Evolutionary conservation across 2,329 filamentous ascomycete species (phyloP), one percentile per base, ranked within the genome.

Genomic region (Nannizziopsis arthrosporioides): DNA sequence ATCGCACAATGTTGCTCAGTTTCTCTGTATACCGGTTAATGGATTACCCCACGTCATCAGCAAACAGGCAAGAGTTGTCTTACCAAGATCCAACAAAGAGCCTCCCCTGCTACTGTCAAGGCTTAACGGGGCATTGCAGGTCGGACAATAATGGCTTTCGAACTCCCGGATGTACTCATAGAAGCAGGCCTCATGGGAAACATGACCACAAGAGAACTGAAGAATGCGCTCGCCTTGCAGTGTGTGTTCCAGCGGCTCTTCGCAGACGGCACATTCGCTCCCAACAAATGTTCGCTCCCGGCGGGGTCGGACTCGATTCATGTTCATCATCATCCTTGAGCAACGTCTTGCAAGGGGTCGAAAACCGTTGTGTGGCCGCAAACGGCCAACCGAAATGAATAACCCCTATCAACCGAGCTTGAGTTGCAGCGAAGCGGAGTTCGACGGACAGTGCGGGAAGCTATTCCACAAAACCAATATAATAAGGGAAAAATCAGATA

Each of bases 131-230:
- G 89, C 85, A 71, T 94, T 84, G 68, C 92, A 98, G 55, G 85
- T 84, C 22, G 92, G 92, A 68, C 92, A 98, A 61, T 87, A 89
- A 60, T 96, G 88, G 46, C 85, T 85, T 57, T 96, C 89, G 51
- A 90, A 85, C 61, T 95, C 90, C 60, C 86, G 85, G 59, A 98
- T 94, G 63, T 93, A 95, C 67, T 98, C 92, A 69, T 96, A 96
- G 64, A 98, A 96, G 68, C 92, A 98, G 32, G 90, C 92, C 66
- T 96, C 92, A 64, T 98, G 92, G 9, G 90, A 88, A 51, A 98
- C 90, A 67, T 98, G 92, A n/a, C 82, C 79, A 68, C 92, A 98
- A 5, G 89, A 93, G 60, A 98, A 92, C 64, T 96, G 92, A 47
- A 98, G 73, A 53, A 98, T 88, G 56, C 88, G 81, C 70, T 98